A percentile compares a stretch with the other conserved stretches of the same genome.
Evolutionary conservation across 805 yeast species (phyloP).

Genomic region (Metschnikowia baotianmanensis): DNA sequence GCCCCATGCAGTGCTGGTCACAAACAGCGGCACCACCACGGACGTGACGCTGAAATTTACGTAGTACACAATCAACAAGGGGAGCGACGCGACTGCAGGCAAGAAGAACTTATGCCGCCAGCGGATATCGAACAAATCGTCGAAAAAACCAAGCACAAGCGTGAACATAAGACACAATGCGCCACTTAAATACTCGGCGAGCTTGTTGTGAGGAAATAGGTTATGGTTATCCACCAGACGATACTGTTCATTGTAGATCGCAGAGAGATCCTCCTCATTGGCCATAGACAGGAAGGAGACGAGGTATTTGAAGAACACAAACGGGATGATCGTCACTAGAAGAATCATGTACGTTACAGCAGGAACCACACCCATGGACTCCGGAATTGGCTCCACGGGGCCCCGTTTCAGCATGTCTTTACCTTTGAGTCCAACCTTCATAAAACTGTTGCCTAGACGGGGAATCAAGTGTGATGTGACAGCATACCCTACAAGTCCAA

Average conservation of each 20-base stretch:
- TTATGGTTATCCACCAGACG: slow-evolving; percentile 27
- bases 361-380: slow-evolving; percentile 87
- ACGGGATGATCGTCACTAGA: slow-evolving; percentile 85
- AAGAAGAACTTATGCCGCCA: slow-evolving; percentile 97
- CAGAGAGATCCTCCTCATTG: slow-evolving; percentile 33
- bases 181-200: slow-evolving; percentile 85
- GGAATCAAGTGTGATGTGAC: slow-evolving; percentile 67
- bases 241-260: slow-evolving; percentile 36
- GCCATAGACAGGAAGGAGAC: slow-evolving; percentile 44
- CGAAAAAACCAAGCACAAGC: slow-evolving; percentile 82
- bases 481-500: slow-evolving; percentile 64
- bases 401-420: slow-evolving; percentile 76
- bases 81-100: slow-evolving; percentile 93
- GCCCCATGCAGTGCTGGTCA: slow-evolving; percentile 38
- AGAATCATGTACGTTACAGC: slow-evolving; percentile 77
- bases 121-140: slow-evolving; percentile 90
- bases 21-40: slow-evolving; percentile 73
- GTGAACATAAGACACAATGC: slow-evolving; percentile 81
- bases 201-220: slow-evolving; percentile 73
- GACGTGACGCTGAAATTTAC: slow-evolving; percentile 92
- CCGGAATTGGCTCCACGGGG: slow-evolving; percentile 70
- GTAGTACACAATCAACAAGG: slow-evolving; percentile 84
- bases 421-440: slow-evolving; percentile 80
- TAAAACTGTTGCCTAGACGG: slow-evolving; percentile 59
- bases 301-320: slow-evolving; percentile 71